These are phyloP conservation scores for Debaryomyces hansenii DNA, from an alignment of 805 yeast species.

Conservation along the genomic window DNA sequence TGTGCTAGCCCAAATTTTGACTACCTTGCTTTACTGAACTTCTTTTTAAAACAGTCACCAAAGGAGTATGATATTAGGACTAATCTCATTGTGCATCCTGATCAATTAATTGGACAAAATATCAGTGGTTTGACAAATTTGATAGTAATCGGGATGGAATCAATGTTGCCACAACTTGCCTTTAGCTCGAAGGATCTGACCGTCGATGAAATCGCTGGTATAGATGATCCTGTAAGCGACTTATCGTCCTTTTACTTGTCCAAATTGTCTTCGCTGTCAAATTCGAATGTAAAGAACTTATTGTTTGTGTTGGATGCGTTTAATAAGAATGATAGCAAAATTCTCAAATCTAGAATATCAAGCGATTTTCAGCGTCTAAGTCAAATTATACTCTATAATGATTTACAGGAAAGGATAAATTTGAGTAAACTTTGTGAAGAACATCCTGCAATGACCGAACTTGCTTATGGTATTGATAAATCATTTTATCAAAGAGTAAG, in stretches of 20 bases:
- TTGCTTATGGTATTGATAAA: neutral
- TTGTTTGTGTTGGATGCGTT: slow-evolving; percentile 11
- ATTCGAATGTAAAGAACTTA: slow-evolving; percentile 20
- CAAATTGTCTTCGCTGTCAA: slow-evolving; percentile 15
- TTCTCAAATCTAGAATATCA: neutral
- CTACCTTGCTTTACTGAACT: neutral
- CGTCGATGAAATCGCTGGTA: slow-evolving; percentile 13
- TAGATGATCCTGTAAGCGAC: slow-evolving; percentile 20
- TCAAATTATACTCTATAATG: slow-evolving; percentile 16
- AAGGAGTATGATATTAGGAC: neutral
- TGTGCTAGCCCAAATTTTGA: neutral
- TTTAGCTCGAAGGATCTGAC: slow-evolving; percentile 3
- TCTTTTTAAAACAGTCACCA: neutral
- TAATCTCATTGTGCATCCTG: slow-evolving; percentile 8
- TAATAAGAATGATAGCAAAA: neutral
- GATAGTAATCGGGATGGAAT: slow-evolving; percentile 18
- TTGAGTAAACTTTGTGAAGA: neutral
- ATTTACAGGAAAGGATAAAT: slow-evolving; percentile 3
- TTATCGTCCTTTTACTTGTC: slow-evolving; percentile 16
- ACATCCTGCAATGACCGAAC: neutral
- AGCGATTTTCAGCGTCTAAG: slow-evolving; percentile 14
- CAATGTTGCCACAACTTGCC: slow-evolving; percentile 21
- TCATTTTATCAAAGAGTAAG: neutral
- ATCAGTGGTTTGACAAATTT: slow-evolving; percentile 10
- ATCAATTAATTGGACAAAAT: slow-evolving; percentile 14